Evolutionary conservation across 2,329 filamentous ascomycete species (phyloP).

Genomic region (Cadophora gregata): DNA sequence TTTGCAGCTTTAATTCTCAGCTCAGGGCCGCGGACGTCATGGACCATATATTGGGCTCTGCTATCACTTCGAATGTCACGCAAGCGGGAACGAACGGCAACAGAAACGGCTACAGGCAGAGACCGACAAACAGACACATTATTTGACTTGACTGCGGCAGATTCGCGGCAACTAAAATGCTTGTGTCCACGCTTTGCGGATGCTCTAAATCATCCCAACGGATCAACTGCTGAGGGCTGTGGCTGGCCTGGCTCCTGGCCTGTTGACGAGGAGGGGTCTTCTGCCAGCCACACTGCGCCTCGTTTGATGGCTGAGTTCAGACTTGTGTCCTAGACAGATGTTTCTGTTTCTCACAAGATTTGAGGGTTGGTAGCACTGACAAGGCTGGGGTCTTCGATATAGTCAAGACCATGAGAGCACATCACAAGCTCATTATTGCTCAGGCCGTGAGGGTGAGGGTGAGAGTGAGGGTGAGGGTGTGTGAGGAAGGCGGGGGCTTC

Average conservation of each 20-base stretch:
- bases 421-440: constrained; percentile 11
- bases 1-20: too few relatives aligned
- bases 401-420: background rate
- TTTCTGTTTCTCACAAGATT: too few relatives aligned
- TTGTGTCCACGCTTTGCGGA: background rate
- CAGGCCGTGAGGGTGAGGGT: background rate
- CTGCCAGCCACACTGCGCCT: constrained; percentile 8
- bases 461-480: background rate
- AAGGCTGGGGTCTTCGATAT: background rate
- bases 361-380: background rate
- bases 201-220: background rate
- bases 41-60: background rate
- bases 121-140: background rate
- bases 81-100: background rate
- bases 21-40: background rate
- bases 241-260: too few relatives aligned
- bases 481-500: background rate
- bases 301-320: constrained; percentile 11
- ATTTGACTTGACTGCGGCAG: constrained; percentile 11
- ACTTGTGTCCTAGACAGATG: background rate
- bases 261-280: background rate
- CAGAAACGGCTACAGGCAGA: background rate
- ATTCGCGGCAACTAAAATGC: constrained; percentile 8
- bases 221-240: background rate
- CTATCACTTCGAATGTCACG: background rate